These are phyloP conservation scores for Acanthamoeba triangularis DNA, from an alignment of 208 protist genomes.

Conservation along the genomic window DNA sequence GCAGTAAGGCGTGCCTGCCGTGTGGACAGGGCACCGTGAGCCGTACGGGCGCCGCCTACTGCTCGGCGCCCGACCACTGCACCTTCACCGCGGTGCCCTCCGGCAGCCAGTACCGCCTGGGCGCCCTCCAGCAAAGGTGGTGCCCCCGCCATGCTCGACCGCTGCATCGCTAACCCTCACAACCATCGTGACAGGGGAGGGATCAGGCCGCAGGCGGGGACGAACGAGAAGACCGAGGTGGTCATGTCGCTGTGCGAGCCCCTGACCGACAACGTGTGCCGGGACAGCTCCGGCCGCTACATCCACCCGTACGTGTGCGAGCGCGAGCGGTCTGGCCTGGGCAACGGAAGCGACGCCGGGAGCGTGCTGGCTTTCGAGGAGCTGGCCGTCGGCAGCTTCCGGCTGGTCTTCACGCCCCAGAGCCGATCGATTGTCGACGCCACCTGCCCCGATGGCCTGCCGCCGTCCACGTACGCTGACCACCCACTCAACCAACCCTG, in stretches of 20 bases:
- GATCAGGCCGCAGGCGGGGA: background rate
- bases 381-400: background rate
- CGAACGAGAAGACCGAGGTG: background rate
- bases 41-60: slow-evolving; percentile 17
- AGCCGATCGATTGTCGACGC: background rate
- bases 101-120: background rate
- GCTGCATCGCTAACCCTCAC: background rate
- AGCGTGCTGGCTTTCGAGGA: slow-evolving; percentile 36
- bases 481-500: background rate
- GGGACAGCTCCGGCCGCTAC: background rate
- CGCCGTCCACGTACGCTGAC: background rate
- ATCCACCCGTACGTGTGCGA: slow-evolving; percentile 39
- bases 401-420: background rate
- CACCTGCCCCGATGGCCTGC: background rate
- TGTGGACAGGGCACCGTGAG: slow-evolving; percentile 49
- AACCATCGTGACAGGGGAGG: background rate
- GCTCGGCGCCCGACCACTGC: slow-evolving; percentile 5
- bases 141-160: background rate
- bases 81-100: slow-evolving; percentile 35
- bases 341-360: slow-evolving; percentile 57
- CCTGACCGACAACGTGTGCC: slow-evolving; percentile 20
- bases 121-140: slow-evolving; percentile 15
- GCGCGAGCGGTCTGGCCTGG: background rate
- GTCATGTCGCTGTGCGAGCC: slow-evolving; percentile 67
- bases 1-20: background rate